These are phyloP conservation scores for Xylaria multiplex DNA, from an alignment of 2,329 filamentous ascomycete genomes.

Conservation along the genomic window DNA sequence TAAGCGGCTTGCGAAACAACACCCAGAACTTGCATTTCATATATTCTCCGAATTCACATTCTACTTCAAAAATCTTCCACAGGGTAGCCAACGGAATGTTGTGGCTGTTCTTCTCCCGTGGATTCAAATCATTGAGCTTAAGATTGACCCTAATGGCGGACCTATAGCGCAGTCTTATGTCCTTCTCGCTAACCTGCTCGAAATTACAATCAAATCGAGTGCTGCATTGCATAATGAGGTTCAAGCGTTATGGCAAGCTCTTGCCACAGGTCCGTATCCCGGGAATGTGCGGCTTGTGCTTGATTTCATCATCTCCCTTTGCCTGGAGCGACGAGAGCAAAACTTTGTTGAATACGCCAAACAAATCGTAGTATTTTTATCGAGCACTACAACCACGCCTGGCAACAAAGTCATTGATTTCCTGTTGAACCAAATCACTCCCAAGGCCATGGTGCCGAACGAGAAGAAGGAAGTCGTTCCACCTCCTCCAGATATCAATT, in stretches of 20 bases:
- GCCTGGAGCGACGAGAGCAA: conserved; percentile 91
- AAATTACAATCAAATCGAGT: conserved; percentile 94
- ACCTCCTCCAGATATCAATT: conserved; percentile 76
- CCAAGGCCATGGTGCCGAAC: conserved; percentile 95
- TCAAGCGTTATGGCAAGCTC: conserved; percentile 94
- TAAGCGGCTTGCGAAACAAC: conserved; percentile 85
- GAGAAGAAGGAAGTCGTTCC: conserved; percentile 78
- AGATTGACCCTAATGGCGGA: conserved; percentile 89
- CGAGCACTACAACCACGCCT: conserved; percentile 76
- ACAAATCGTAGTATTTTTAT: conserved; percentile 96
- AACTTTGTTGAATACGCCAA: conserved; percentile 99
- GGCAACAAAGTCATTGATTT: conserved; percentile 95
- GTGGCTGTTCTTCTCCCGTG: conserved; percentile 94
- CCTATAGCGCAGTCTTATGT: conserved; percentile 94
- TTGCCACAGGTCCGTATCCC: conserved; percentile 90
- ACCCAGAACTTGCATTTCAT: conserved; percentile 88
- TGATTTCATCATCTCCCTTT: conserved; percentile 95
- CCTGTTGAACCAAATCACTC: conserved; percentile 86
- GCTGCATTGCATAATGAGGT: conserved; percentile 93
- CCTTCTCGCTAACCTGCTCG: conserved; percentile 90
- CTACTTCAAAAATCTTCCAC: conserved; percentile 88
- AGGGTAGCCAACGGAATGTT: conserved; percentile 89
- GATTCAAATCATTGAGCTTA: conserved; percentile 93
- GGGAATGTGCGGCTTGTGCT: conserved; percentile 95
- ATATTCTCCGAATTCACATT: conserved; percentile 96